Evolutionary conservation across 2,329 filamentous ascomycete species (phyloP).

Genomic region (Aspergillus fructus): DNA sequence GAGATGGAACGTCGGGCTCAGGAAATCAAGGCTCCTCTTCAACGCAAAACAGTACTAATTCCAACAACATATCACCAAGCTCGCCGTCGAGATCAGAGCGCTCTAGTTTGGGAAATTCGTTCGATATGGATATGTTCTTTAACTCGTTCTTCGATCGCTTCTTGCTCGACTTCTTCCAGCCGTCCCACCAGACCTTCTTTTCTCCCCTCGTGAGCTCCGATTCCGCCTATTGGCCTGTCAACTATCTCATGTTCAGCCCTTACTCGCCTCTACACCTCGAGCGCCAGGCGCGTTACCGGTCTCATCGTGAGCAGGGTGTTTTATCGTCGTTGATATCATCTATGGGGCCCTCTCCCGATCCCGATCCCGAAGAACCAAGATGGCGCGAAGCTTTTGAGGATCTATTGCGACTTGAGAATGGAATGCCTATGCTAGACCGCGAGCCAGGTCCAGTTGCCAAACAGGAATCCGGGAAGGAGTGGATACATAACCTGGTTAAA

Average conservation of each 20-base stretch:
- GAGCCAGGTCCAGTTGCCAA: constrained; percentile 23
- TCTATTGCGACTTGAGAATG: constrained; percentile 51
- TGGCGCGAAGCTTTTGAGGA: constrained; percentile 63
- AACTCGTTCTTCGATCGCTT: constrained; percentile 36
- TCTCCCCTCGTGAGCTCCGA: constrained; percentile 35
- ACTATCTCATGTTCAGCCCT: constrained; percentile 47
- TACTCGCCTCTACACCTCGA: constrained; percentile 60
- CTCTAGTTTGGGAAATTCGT: constrained; percentile 14
- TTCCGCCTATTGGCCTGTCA: constrained; percentile 39
- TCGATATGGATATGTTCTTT: constrained; percentile 35
- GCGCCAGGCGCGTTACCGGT: constrained; percentile 37
- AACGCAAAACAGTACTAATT: constrained; percentile 7
- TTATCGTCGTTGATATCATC: constrained; percentile 38
- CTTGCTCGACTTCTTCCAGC: constrained; percentile 32
- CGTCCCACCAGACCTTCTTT: constrained; percentile 29
- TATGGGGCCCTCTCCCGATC: constrained; percentile 30
- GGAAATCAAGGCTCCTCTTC: constrained; percentile 1
- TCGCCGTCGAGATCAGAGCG: constrained; percentile 13
- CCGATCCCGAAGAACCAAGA: constrained; percentile 36
- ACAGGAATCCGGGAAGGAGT: constrained; percentile 36
- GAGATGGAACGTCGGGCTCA: constrained; percentile 4
- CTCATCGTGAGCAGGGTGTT: constrained; percentile 27
- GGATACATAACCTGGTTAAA: constrained; percentile 41
- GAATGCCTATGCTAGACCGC: constrained; percentile 41
- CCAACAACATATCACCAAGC: neutral